phyloP scores from a whole-genome alignment of 2,329 filamentous ascomycete species.

The Pseudogymnoascus verrucosus region DNA sequence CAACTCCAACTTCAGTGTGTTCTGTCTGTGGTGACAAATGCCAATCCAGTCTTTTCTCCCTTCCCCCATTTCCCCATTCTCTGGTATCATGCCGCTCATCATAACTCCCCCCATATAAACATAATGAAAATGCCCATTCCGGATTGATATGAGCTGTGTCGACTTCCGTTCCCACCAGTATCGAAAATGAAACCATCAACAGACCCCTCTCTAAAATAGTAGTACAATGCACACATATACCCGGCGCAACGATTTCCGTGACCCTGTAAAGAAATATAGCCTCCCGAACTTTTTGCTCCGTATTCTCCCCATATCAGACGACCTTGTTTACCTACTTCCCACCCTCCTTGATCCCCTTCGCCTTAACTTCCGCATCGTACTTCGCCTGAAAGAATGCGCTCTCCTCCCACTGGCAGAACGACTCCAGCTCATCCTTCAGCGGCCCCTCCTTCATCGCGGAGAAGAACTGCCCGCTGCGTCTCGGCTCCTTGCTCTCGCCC shows the following conservation, averaged over 20 bases:
- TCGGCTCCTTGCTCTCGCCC: slow-evolving; percentile 20
- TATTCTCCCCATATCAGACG: background rate
- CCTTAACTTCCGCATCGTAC: slow-evolving; percentile 3
- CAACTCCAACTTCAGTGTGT: background rate
- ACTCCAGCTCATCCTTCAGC: slow-evolving; percentile 21
- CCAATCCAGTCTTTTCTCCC: background rate
- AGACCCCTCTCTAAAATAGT: background rate
- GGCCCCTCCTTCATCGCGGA: slow-evolving; percentile 15
- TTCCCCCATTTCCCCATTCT: background rate
- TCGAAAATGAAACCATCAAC: slow-evolving; percentile 1
- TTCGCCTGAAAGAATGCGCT: slow-evolving; percentile 1
- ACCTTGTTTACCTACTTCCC: background rate
- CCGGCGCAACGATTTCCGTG: background rate
- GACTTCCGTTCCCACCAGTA: background rate
- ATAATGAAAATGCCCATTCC: background rate
- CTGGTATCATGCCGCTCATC: slow-evolving; percentile 5
- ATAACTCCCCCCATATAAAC: slow-evolving; percentile 4
- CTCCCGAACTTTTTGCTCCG: background rate
- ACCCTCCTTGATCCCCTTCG: background rate
- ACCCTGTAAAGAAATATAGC: slow-evolving; percentile 4
- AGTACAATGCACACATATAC: slow-evolving; percentile 4
- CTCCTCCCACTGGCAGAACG: slow-evolving; percentile 19
- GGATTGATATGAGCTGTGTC: background rate
- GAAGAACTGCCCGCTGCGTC: slow-evolving; percentile 18
- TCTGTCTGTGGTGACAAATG: background rate